These are phyloP conservation scores for Fusarium keratoplasticum DNA, from an alignment of 2,329 filamentous ascomycete genomes.

Conservation along the genomic window DNA sequence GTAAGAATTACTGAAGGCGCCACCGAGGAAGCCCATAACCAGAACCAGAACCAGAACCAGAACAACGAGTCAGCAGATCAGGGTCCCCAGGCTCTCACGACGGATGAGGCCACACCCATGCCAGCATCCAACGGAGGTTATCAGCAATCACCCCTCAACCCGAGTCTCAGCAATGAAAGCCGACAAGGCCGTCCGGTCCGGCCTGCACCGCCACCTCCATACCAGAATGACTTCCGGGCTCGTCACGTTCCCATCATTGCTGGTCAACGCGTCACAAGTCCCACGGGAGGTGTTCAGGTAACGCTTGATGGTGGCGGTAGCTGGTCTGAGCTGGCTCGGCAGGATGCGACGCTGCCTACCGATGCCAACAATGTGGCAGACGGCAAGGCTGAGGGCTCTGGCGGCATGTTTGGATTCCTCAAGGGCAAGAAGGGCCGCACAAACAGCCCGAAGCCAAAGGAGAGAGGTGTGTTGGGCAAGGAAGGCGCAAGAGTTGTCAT, in stretches of 20 bases:
- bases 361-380: constrained; percentile 70
- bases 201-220: constrained; percentile 57
- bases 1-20: constrained; percentile 50
- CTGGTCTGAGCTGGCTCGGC: constrained; percentile 91
- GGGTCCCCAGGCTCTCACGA: constrained; percentile 62
- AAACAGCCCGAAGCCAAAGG: constrained; percentile 92
- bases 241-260: constrained; percentile 65
- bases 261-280: constrained; percentile 77
- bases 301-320: constrained; percentile 89
- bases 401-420: constrained; percentile 91
- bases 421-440: constrained; percentile 90
- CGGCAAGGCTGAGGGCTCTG: constrained; percentile 68
- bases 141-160: constrained; percentile 42
- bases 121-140: constrained; percentile 46
- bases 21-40: constrained; percentile 17
- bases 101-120: constrained; percentile 60
- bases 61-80: constrained; percentile 28
- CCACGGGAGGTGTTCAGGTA: constrained; percentile 88
- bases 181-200: constrained; percentile 41
- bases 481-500: constrained; percentile 90
- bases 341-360: constrained; percentile 79
- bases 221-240: constrained; percentile 60
- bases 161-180: constrained; percentile 42
- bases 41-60: background rate
- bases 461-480: constrained; percentile 92